These are phyloP conservation scores for Agroathelia rolfsii DNA, from an alignment of 1,284 basidiomycete genomes.

Conservation along the genomic window DNA sequence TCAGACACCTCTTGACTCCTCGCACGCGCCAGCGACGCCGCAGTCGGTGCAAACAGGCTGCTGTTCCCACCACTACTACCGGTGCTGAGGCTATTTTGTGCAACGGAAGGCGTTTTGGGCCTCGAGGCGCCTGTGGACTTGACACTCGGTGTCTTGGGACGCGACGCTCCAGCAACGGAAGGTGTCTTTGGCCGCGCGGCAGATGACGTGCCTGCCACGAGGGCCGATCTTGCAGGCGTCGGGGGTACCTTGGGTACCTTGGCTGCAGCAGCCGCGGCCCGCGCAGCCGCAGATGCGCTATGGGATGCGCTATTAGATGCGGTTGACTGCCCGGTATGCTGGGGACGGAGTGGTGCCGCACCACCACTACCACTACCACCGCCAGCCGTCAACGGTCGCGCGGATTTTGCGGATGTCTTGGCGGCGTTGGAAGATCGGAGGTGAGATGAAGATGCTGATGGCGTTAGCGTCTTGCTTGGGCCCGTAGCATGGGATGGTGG, in stretches of 20 bases:
- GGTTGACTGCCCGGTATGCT: conserved; percentile 43
- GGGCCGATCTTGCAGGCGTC: conserved; percentile 12
- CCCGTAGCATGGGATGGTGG: too few species aligned
- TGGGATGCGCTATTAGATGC: conserved; percentile 25
- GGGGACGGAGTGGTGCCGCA: conserved; percentile 38
- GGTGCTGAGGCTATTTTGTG: not conserved
- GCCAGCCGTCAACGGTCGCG: conserved; percentile 22
- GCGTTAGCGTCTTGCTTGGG: conserved; percentile 15
- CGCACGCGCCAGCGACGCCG: conserved; percentile 61
- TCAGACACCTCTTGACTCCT: conserved; percentile 41
- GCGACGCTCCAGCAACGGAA: conserved; percentile 17
- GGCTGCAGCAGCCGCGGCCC: conserved; percentile 32
- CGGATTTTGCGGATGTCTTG: conserved; percentile 19
- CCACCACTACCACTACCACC: too few species aligned
- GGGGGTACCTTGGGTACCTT: conserved; percentile 31
- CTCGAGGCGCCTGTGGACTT: conserved; percentile 17
- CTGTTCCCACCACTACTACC: conserved; percentile 8
- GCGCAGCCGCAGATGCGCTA: conserved; percentile 22
- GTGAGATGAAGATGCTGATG: conserved; percentile 11
- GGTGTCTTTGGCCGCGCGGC: conserved; percentile 15
- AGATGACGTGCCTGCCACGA: conserved; percentile 21
- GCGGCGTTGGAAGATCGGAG: conserved; percentile 15
- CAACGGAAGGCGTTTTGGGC: conserved; percentile 44
- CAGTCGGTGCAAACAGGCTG: conserved; percentile 67
- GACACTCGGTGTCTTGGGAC: conserved; percentile 26